A percentile compares a stretch with the other conserved stretches of the same genome.
phyloP scores from a whole-genome alignment of 257 asterid species.

The Nicotiana sylvestris region DNA sequence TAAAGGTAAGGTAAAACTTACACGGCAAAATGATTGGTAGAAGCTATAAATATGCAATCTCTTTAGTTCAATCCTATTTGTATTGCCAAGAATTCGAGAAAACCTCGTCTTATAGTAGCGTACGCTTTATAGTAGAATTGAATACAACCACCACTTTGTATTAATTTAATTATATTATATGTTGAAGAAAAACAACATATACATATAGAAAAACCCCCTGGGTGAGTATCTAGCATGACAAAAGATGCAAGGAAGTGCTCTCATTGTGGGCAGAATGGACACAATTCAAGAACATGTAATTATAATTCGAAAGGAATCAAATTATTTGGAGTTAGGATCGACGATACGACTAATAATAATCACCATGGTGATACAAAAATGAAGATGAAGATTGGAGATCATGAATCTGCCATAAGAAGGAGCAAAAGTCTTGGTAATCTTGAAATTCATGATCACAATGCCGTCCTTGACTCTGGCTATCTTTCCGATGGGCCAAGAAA shows the following conservation, averaged over 20 bases:
- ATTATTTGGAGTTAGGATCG: slow-evolving; percentile 57
- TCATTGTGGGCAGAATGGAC: slow-evolving; percentile 34
- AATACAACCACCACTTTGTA: no score
- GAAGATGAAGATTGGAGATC: not conserved
- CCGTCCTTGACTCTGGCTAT: slow-evolving; percentile 28
- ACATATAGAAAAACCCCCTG: no score
- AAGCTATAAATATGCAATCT: slow-evolving; percentile 5
- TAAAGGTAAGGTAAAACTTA: not conserved
- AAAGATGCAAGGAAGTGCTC: slow-evolving; percentile 23
- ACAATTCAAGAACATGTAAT: slow-evolving; percentile 28
- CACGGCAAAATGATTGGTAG: slow-evolving; percentile 9
- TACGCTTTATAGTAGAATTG: no score
- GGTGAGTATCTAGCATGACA: not conserved
- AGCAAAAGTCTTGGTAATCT: slow-evolving; percentile 43
- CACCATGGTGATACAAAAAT: not conserved
- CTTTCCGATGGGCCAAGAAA: slow-evolving; percentile 42
- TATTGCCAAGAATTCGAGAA: slow-evolving; percentile 6
- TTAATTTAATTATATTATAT: no score
- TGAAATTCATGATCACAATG: slow-evolving; percentile 1
- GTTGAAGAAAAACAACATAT: no score
- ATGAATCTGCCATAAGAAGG: slow-evolving; percentile 22
- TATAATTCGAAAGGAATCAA: slow-evolving; percentile 23
- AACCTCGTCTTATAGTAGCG: not conserved
- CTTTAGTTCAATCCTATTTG: not conserved
- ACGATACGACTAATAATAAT: not conserved